These are phyloP conservation scores for Nicotiana tabacum DNA, from an alignment of 257 asterid species.

Conservation along the genomic window DNA sequence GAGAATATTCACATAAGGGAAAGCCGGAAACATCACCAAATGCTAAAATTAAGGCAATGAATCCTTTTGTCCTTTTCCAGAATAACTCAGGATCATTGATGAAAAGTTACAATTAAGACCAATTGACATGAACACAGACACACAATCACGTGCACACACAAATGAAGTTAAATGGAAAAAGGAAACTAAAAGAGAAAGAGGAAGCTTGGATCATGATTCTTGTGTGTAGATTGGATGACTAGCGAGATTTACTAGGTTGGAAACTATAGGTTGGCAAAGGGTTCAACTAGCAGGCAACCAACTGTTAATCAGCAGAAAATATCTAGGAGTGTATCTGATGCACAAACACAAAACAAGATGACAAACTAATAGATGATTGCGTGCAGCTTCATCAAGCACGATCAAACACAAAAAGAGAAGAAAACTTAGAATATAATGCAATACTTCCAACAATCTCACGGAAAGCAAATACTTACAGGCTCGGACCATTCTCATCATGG, in stretches of 20 bases:
- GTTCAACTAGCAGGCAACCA: constrained; percentile 1
- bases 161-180: background rate
- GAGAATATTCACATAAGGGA: background rate
- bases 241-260: background rate
- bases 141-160: background rate
- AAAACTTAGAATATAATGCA: background rate
- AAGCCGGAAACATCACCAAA: background rate
- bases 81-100: background rate
- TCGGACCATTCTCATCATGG: constrained; percentile 88
- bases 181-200: background rate
- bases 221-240: background rate
- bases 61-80: background rate
- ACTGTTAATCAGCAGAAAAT: background rate
- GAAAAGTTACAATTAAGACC: background rate
- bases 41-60: background rate
- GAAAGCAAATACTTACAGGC: constrained; percentile 54
- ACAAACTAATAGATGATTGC: background rate
- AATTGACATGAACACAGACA: background rate
- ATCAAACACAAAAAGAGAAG: background rate
- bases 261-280: background rate
- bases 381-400: background rate
- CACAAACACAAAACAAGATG: constrained; percentile 3
- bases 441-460: background rate
- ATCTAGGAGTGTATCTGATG: background rate
- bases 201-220: background rate